phyloP scores from a whole-genome alignment of 169 alveolate species.

The Eimeria maxima region DNA sequence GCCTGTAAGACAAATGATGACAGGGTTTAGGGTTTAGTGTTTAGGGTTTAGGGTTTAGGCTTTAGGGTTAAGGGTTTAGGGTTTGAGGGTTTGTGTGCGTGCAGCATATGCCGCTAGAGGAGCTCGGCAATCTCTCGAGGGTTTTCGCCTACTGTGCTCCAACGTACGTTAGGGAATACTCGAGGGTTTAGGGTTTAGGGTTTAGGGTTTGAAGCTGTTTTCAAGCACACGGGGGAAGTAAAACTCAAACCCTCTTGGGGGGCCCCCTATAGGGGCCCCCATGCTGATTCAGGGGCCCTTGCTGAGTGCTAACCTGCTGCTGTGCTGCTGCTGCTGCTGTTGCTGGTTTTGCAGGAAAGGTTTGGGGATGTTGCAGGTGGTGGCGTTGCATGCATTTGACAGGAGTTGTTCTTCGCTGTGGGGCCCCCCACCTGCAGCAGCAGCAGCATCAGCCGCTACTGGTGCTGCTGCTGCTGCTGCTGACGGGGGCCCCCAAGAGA shows the following conservation, averaged over 20 bases:
- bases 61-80: not conserved
- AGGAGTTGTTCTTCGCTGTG: no score
- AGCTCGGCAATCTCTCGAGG: not conserved
- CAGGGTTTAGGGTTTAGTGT: not conserved
- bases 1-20: not conserved
- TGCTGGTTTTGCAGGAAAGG: no score
- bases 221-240: no score
- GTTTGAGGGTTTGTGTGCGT: not conserved
- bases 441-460: no score
- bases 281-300: not conserved
- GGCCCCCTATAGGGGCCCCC: not conserved
- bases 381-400: no score
- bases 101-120: conserved; percentile 50
- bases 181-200: conserved; percentile 17
- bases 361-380: no score
- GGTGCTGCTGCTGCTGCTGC: no score
- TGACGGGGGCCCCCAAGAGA: no score
- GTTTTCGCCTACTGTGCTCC: not conserved
- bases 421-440: no score
- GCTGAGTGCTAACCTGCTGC: not conserved
- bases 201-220: not conserved
- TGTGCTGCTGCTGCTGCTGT: no score
- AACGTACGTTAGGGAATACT: not conserved
- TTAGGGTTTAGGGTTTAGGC: conserved; percentile 2
- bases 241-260: not conserved